Evolutionary conservation across 2,329 filamentous ascomycete species (phyloP).

Genomic region (Podosphaera aphanis): DNA sequence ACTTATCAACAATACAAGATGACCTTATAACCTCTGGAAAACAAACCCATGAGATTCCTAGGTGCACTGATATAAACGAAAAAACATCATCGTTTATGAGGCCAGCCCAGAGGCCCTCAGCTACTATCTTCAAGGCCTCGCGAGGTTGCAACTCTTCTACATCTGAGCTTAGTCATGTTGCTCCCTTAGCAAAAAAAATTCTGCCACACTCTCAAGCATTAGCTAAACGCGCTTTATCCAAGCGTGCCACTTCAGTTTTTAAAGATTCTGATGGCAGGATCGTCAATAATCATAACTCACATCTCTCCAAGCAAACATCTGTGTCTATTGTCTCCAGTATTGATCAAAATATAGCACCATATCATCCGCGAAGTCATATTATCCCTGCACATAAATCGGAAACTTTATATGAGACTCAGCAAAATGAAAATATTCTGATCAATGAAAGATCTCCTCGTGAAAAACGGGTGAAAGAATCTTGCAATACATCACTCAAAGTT

Average conservation of each 20-base stretch:
- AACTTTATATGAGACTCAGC: slow-evolving; percentile 10
- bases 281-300: background rate
- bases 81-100: slow-evolving; percentile 25
- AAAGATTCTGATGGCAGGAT: slow-evolving; percentile 21
- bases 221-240: slow-evolving; percentile 25
- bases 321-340: slow-evolving; percentile 4
- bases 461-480: background rate
- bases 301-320: background rate
- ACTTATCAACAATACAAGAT: slow-evolving; percentile 24
- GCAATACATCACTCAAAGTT: background rate
- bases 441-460: background rate
- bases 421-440: background rate
- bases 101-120: slow-evolving; percentile 37
- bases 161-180: slow-evolving; percentile 4
- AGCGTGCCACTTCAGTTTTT: slow-evolving; percentile 29
- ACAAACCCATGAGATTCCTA: slow-evolving; percentile 13
- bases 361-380: slow-evolving; percentile 7
- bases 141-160: slow-evolving; percentile 2
- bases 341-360: slow-evolving; percentile 12
- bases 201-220: slow-evolving; percentile 9
- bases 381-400: background rate
- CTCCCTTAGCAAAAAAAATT: slow-evolving; percentile 14
- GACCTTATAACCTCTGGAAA: slow-evolving; percentile 28
- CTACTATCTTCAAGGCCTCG: slow-evolving; percentile 7
- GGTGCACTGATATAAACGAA: slow-evolving; percentile 13